Percentiles rank a stretch among this genome's conserved stretches.
phyloP scores from a whole-genome alignment of 306 rosid genomes.

The Vigna unguiculata region DNA sequence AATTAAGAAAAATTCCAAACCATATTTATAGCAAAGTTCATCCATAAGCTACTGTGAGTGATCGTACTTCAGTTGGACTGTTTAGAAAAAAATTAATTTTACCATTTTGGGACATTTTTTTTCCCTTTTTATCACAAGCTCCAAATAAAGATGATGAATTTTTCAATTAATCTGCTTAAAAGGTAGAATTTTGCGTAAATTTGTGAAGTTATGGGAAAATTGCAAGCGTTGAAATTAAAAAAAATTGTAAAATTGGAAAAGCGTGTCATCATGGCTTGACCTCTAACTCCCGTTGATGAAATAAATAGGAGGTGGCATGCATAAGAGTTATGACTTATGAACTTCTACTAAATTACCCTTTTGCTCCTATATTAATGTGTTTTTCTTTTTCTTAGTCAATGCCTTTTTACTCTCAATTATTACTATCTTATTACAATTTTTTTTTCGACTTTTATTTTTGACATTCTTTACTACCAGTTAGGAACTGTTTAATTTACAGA shows the following conservation, averaged over 20 bases:
- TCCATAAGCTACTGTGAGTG: background rate
- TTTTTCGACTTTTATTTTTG: background rate
- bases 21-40: background rate
- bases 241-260: background rate
- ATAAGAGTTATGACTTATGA: slow-evolving; percentile 5
- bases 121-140: background rate
- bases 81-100: background rate
- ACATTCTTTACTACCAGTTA: background rate
- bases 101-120: background rate
- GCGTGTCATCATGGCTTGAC: slow-evolving; percentile 19
- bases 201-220: background rate
- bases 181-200: background rate
- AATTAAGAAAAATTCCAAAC: background rate
- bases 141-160: background rate
- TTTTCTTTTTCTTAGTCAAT: background rate
- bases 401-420: background rate
- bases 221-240: background rate
- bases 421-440: background rate
- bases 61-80: background rate
- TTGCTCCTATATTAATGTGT: background rate
- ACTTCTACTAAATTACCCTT: background rate
- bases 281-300: slow-evolving; percentile 34
- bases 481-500: background rate
- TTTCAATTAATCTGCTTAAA: background rate
- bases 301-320: slow-evolving; percentile 48